Base-by-base conservation (phyloP, 345 rosid species). In the Melaleuca alternifolia region DNA sequence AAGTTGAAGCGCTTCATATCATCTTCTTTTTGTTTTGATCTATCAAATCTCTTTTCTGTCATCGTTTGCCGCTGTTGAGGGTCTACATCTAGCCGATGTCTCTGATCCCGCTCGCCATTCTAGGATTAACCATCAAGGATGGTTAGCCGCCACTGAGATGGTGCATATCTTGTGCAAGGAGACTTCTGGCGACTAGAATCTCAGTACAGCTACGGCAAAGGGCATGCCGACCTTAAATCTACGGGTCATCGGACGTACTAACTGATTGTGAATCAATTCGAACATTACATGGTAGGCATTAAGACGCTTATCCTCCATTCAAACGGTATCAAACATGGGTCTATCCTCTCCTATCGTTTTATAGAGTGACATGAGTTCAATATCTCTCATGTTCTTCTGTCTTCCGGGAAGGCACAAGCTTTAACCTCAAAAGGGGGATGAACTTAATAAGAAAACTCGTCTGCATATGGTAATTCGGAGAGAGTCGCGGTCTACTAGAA, bases 171-270 rank as follows among this genome's bases (percentile, higher is more conserved):
- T 6, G 9, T 33, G 13, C 6, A 1, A 71, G 10, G 6, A 33
- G 24, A 4, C 21, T 71, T 33, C 6, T 18, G 44, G 3, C 13
- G 3, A 1, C 56, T 18, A 53, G 23, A 21, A 53, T 53, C 56
- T 15, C 18, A 9, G 56, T 18, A 6, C 3, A 18, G 23, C 23
- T 18, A 0, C 0, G 0, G 18, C 4, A 8, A 15, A 11, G 2
- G 44, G 11, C 24, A 37, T 33, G 79, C 3, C 79, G 33, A 16
- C 12, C 1, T 71, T 0, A 33, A 33, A 71, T 18, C 13, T 33
- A 71, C 24, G 44, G 15, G 20, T 4, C 10, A 71, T 33, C 5
- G 9, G 21, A 0, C 5, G 11, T 2, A 0, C 5, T 2, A 4
- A 62, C 9, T 7, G 5, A 0, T 14, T 14, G 21, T 30, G 76